Evolutionary conservation across 2,329 filamentous ascomycete genomes (phyloP).

Genomic region (Verticillium longisporum): DNA sequence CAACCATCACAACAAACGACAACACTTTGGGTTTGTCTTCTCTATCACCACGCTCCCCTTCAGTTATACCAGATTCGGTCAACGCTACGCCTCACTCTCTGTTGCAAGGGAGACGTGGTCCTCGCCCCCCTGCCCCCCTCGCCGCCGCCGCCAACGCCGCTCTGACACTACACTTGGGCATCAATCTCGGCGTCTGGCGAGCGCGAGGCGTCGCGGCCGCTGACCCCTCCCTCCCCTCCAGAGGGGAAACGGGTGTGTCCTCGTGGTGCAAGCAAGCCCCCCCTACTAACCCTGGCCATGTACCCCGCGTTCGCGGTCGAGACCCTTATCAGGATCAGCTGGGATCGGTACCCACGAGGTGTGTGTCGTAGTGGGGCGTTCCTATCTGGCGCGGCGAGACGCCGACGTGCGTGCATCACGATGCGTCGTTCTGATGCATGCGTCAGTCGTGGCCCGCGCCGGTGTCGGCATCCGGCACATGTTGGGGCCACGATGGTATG

Average conservation of each 20-base stretch:
- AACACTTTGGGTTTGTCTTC: neutral
- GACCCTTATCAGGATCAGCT: neutral
- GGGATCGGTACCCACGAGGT: neutral
- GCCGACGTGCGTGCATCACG: neutral
- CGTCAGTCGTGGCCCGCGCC: neutral
- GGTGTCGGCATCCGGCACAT: neutral
- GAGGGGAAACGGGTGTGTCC: neutral
- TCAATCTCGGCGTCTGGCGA: neutral
- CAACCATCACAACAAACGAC: neutral
- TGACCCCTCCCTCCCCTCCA: too few relatives aligned
- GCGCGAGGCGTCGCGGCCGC: neutral
- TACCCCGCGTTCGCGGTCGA: neutral
- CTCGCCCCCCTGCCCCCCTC: neutral
- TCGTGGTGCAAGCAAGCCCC: neutral
- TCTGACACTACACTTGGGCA: neutral
- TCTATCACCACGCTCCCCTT: conserved; percentile 3
- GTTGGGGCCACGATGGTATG: neutral
- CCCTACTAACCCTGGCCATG: neutral
- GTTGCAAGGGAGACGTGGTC: neutral
- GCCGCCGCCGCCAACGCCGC: neutral
- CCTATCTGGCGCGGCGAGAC: neutral
- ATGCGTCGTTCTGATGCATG: neutral
- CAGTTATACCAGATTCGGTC: conserved; percentile 4
- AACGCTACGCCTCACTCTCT: neutral
- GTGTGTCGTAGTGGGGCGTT: too few relatives aligned